Evolutionary conservation across 225 moss, liverwort and hornwort species (phyloP), one percentile per base, ranked within the genome.

Genomic region (Physcomitrellopsis africana): DNA sequence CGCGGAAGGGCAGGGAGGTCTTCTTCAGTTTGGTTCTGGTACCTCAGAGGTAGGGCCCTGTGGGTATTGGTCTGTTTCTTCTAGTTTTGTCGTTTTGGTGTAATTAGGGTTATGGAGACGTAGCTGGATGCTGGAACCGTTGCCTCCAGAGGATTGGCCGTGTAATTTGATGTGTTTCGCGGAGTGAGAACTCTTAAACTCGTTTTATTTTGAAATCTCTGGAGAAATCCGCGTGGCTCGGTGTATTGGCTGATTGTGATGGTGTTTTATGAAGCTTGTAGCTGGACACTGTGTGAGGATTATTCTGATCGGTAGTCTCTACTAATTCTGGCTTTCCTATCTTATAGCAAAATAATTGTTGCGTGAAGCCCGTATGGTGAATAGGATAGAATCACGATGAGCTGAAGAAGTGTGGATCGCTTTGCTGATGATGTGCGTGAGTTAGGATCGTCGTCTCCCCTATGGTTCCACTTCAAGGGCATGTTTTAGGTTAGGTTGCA

Each of bases 1-100:
- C 8, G 94, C 94, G 18, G 96, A 97, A 44, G 90, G 90, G 48
- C 88, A 86, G 43, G 78, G 84, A 22, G 91, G 91, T 11, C 82
- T 91, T 24, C 86, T 91, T 44, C 91, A 91, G 58, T 91, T 91
- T 14, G 89, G 91, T 15, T 86, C 88, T 60, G 91, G 89, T 23
- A 91, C 91, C 19, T 91, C 91, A 32, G 91, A 91, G 88, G 91
- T 89, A 26, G 54, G 54, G n/a, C 8, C 2, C 6, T 20, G 9
- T 19, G 54, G 1, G 19, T 17, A 55, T 55, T 55, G 17, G 17
- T 55, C 17, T 5, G 8, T 55, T 55, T 37, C 3, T 37, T 37
- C 32, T 37, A 37, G 32, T 37, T 37, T 7, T 37, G 32, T 7
- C 0, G 7, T 37, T 47, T 37, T 37, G 32, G 32, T 7, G 54